These are phyloP conservation scores for Periconia sp. DNA, from an alignment of 2,329 filamentous ascomycete species.

Conservation along the genomic window DNA sequence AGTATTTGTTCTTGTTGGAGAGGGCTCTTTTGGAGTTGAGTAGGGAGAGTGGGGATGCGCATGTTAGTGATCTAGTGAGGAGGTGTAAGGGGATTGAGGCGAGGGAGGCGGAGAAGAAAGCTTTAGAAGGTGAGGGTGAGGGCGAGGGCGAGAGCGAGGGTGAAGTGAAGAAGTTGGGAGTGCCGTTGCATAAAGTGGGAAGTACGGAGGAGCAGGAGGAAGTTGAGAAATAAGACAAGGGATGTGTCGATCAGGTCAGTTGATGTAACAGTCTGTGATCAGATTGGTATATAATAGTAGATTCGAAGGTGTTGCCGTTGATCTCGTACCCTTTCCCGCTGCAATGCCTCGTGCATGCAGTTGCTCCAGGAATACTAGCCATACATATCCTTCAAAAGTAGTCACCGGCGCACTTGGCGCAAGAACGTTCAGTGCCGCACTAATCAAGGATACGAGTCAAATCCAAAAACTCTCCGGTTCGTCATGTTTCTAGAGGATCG, in stretches of 20 bases:
- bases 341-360: too few species aligned
- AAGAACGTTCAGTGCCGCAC: not conserved
- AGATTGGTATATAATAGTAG: too few species aligned
- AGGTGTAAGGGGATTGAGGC: slow-evolving; percentile 71
- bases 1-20: slow-evolving; percentile 86
- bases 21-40: slow-evolving; percentile 74
- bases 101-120: slow-evolving; percentile 28
- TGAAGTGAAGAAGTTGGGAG: slow-evolving; percentile 9
- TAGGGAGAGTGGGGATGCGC: slow-evolving; percentile 77
- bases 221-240: slow-evolving; percentile 52
- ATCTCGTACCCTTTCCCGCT: too few species aligned
- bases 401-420: too few species aligned
- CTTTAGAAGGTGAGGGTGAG: slow-evolving; percentile 24
- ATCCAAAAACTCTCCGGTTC: slow-evolving; percentile 6
- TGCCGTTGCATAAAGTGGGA: slow-evolving; percentile 49
- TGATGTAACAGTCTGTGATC: too few species aligned
- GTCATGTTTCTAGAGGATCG: slow-evolving; percentile 1
- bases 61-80: slow-evolving; percentile 81
- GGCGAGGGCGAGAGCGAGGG: not conserved
- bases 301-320: too few species aligned
- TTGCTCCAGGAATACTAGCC: too few species aligned
- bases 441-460: not conserved
- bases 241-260: not conserved
- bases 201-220: slow-evolving; percentile 67
- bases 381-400: too few species aligned